These are phyloP conservation scores for Lenwebbia sp. DNA, from an alignment of 345 rosid genomes.

Conservation along the genomic window DNA sequence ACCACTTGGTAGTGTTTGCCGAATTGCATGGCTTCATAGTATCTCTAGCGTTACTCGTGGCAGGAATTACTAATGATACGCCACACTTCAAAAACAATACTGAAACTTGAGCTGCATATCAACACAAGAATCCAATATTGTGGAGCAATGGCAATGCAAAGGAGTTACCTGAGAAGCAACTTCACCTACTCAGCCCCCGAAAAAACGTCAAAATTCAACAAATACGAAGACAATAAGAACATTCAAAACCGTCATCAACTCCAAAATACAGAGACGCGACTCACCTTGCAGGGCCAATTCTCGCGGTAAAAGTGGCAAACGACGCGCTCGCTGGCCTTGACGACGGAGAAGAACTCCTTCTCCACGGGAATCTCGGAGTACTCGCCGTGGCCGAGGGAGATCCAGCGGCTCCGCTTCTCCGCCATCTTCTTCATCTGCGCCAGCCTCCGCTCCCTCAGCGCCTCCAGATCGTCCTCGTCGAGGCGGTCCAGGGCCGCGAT, in stretches of 20 bases:
- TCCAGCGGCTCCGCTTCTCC: constrained; percentile 89
- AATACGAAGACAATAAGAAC: accelerated
- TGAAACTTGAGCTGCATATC: background rate
- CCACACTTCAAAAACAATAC: background rate
- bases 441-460: constrained; percentile 64
- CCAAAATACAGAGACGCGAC: background rate
- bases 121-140: background rate
- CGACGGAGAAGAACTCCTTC: constrained; percentile 79
- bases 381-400: constrained; percentile 91
- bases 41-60: background rate
- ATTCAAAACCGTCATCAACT: background rate
- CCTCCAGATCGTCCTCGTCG: constrained; percentile 84
- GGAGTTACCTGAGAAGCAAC: background rate
- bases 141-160: background rate
- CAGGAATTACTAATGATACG: background rate
- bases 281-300: constrained; percentile 97
- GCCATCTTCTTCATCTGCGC: constrained; percentile 95
- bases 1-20: background rate
- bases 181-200: background rate
- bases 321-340: constrained; percentile 90
- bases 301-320: constrained; percentile 96
- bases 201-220: background rate
- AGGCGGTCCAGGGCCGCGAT: constrained; percentile 71
- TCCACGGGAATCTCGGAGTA: constrained; percentile 76
- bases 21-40: background rate